phyloP scores from a whole-genome alignment of 2,329 filamentous ascomycete species.

The Botrytis fabae region DNA sequence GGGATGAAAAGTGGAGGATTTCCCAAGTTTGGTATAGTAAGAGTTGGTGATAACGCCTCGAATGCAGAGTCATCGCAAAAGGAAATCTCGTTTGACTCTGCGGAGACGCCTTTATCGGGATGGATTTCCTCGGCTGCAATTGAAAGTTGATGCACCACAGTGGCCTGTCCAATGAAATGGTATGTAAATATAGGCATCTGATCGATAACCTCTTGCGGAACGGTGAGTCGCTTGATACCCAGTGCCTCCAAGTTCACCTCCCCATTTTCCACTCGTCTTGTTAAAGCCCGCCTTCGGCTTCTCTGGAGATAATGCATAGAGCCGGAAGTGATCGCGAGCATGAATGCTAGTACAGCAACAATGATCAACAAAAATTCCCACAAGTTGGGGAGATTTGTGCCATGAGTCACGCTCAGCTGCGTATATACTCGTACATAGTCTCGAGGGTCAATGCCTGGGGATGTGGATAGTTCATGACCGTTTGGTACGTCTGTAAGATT shows the following conservation, averaged over 20 bases:
- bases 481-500: conserved; percentile 64
- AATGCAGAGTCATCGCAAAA: background rate
- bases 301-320: conserved; percentile 78
- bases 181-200: conserved; percentile 80
- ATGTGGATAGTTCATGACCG: conserved; percentile 54
- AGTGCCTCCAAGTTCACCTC: conserved; percentile 85
- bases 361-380: conserved; percentile 80
- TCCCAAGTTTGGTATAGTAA: background rate
- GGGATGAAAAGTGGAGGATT: background rate
- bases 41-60: background rate
- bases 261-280: conserved; percentile 69
- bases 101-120: background rate
- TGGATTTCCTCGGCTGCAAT: background rate
- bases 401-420: conserved; percentile 50
- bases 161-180: conserved; percentile 47
- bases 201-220: conserved; percentile 70
- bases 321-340: conserved; percentile 67
- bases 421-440: conserved; percentile 64
- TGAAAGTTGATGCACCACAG: conserved; percentile 41
- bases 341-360: conserved; percentile 66
- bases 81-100: background rate
- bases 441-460: conserved; percentile 55
- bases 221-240: conserved; percentile 78
- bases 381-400: conserved; percentile 62
- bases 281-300: conserved; percentile 65